Base-by-base conservation (phyloP, 495 filamentous ascomycete genomes). In the Gamarada debralockiae region DNA sequence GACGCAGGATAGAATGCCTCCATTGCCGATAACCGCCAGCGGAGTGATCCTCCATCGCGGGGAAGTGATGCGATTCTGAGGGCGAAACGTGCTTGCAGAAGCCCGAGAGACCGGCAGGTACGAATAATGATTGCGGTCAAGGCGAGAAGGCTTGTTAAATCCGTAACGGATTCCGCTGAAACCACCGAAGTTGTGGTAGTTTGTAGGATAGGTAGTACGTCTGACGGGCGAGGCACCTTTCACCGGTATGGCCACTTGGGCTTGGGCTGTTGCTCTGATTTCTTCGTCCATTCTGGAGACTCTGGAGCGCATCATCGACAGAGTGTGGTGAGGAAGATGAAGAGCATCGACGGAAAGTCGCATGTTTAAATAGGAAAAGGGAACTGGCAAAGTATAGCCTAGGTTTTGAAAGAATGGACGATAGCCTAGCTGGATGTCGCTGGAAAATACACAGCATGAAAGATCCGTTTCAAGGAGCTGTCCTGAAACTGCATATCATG, bases 241-340 rank as follows among this genome's bases (percentile, higher is more conserved):
- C 18, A 5, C 10, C 27, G 4, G 27, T 29, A 4, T 29, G 5
- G 27, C 27, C 27, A 10, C 27, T 29, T 4, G 27, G 10, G 10
- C 27, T 29, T 4, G 27, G 27, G 10, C 10, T 29, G 27, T 29
- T 29, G 27, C 27, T 29, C 4, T 10, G 27, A 29, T 29, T 2
- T 50, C 47, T 18, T 15, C 20, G 3, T 40, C 48, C 36, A 51
- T 51, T 27, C 14, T 51, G 48, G 14, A 31, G 13, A 41, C 17
- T 18, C 27, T 40, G 37, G 24, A n/a, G 7, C 6, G 9, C 47
- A 40, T 50, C n/a, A n/a, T 51, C 38, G 18, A n/a, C 8, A 8
- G 9, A 3, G 12, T 18, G 4, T 12, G 20, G 6, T 48, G 20
- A 13, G 10, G 24, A 22, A 13, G 21, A 9, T 49, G 14, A 12